Evolutionary conservation across 2,329 filamentous ascomycete species (phyloP).

Genomic region (Diaporthe vexans): DNA sequence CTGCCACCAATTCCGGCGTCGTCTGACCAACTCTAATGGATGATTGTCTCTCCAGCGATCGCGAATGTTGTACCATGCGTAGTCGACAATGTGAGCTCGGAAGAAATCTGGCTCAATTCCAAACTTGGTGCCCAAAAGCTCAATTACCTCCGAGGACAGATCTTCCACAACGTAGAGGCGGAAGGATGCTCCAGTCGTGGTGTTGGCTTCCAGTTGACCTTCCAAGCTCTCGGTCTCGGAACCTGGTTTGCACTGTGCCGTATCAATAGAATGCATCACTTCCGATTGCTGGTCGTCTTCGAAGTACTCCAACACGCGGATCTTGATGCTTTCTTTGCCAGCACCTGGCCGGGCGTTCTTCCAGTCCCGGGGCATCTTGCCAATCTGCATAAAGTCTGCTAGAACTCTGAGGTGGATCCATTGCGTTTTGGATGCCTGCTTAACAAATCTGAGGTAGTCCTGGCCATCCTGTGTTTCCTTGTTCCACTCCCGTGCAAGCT

Average conservation of each 20-base stretch:
- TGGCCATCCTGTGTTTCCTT: background rate
- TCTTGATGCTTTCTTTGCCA: background rate
- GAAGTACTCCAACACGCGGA: background rate
- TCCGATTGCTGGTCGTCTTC: background rate
- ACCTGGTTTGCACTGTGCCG: background rate
- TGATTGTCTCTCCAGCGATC: background rate
- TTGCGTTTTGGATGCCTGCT: background rate
- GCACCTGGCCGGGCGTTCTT: background rate
- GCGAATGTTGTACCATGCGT: background rate
- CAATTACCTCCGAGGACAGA: background rate
- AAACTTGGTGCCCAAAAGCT: background rate
- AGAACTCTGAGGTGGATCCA: conserved; percentile 1
- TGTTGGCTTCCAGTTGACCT: background rate
- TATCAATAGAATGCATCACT: background rate
- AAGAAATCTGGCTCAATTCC: background rate
- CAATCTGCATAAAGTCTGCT: background rate
- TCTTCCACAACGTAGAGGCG: background rate
- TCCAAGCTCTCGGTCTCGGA: background rate
- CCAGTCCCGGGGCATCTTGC: background rate
- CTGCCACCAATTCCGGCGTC: background rate
- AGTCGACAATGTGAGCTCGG: background rate
- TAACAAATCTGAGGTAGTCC: background rate
- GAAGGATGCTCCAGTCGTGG: background rate
- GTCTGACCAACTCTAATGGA: background rate
- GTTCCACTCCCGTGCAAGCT: background rate